Evolutionary conservation across 176 grass and related monocot genomes (phyloP), one percentile per base, ranked within the genome.

Genomic region (Alloteropsis semialata): DNA sequence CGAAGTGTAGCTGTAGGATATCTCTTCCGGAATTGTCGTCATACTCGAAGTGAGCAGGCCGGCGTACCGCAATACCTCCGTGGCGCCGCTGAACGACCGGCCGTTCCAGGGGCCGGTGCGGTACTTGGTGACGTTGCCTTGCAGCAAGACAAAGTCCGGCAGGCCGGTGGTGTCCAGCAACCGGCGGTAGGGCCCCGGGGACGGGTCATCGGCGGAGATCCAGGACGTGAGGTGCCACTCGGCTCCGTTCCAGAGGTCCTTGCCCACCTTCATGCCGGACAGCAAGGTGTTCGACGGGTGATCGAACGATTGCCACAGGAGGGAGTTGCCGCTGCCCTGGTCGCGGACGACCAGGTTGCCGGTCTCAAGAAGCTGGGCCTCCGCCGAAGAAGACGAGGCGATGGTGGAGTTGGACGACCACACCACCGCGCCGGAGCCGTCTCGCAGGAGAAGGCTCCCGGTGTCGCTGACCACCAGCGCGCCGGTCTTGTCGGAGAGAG

Each of bases 151-250:
- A 1, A 75, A 0, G 22, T 75, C 69, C 43, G 84, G 90, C 1
- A 88, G 19, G 2, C 86, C 84, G 2, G 0, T 44, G 1, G 84
- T 84, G 64, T 81, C 80, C 16, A 49, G 48, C 29, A 5, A 15
- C 30, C 54, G 80, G 72, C 76, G 61, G 42, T 29, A 93, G 8
- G 13, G 34, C 5, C 90, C 90, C 17, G 74, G 54, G 1, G 88
- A 56, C 3, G 93, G 93, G 73, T 95, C 78, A 1, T 80, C 24
- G 2, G 51, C 19, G 0, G 81, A 43, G 1, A 25, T 43, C 87
- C 80, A 83, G 2, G 86, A 49, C 34, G 74, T 74, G 27, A 92
- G 65, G 48, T 21, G n/a, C 74, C 92, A 85, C 69, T 90, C 77
- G 7, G 13, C 18, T 3, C 81, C 65, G 21, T 3, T 80, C 85